Evolutionary conservation across 768 basidiomycete species (phyloP).

Genomic region (Dendrothele bispora): DNA sequence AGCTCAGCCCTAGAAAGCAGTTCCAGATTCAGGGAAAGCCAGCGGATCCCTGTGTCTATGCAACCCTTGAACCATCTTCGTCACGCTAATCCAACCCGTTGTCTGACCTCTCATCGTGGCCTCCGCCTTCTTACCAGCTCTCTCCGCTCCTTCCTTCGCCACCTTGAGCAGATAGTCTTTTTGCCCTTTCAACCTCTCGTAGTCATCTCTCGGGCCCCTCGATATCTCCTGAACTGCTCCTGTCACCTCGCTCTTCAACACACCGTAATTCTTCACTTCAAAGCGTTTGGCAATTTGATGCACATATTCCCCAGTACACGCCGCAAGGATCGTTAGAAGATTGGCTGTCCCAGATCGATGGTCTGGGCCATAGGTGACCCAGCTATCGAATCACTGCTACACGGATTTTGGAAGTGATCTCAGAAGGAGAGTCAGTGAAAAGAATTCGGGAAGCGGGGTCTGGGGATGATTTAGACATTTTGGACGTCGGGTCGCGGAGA

Average conservation of each 20-base stretch:
- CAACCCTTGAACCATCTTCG: too few relatives aligned
- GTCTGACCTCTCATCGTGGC: conserved; percentile 68
- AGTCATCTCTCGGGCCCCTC: conserved; percentile 67
- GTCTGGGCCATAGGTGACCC: conserved; percentile 82
- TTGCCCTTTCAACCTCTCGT: conserved; percentile 62
- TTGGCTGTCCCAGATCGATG: conserved; percentile 84
- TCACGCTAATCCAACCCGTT: conserved; percentile 52
- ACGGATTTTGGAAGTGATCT: conserved; percentile 72
- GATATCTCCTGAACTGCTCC: conserved; percentile 72
- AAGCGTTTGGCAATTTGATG: conserved; percentile 49
- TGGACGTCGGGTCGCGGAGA: conserved; percentile 78
- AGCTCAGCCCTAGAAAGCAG: too few relatives aligned
- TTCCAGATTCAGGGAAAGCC: too few relatives aligned
- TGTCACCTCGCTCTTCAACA: conserved; percentile 72
- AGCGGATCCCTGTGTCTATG: too few relatives aligned
- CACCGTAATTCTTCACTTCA: conserved; percentile 54
- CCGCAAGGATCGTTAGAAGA: conserved; percentile 75
- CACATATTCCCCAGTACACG: conserved; percentile 54
- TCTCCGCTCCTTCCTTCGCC: conserved; percentile 60
- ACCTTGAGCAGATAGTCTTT: conserved; percentile 59
- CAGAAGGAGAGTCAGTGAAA: conserved; percentile 67
- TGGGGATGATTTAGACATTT: conserved; percentile 95
- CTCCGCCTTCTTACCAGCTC: conserved; percentile 61
- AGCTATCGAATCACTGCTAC: conserved; percentile 77
- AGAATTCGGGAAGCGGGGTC: conserved; percentile 80